Evolutionary conservation across 352 stramenopile species (phyloP).

Genomic region (Globisporangium spiculum): DNA sequence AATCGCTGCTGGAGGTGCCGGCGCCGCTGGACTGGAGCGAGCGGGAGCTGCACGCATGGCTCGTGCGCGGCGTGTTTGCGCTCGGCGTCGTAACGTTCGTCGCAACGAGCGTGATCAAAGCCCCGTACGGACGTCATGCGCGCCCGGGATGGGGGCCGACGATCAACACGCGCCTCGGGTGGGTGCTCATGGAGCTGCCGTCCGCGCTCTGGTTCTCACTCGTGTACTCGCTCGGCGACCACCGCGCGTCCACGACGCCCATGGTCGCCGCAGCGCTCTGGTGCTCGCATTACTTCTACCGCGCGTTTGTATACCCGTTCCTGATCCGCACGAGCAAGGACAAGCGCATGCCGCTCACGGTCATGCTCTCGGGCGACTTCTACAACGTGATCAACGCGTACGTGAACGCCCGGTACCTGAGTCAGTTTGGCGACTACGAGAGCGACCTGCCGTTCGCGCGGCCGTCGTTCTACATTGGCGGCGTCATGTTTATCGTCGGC

Average conservation of each 20-base stretch:
- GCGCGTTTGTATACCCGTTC: conserved; percentile 68
- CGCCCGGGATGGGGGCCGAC: conserved; percentile 56
- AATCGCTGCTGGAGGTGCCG: background rate
- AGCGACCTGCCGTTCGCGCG: conserved; percentile 29
- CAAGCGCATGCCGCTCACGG: conserved; percentile 61
- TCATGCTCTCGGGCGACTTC: conserved; percentile 48
- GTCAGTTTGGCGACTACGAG: conserved; percentile 54
- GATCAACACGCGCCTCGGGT: conserved; percentile 53
- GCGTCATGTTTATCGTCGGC: conserved; percentile 46
- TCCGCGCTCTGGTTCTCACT: conserved; percentile 61
- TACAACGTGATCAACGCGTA: conserved; percentile 78
- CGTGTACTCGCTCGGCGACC: conserved; percentile 42
- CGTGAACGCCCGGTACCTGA: conserved; percentile 66
- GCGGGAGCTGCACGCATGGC: conserved; percentile 49
- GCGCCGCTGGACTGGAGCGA: conserved; percentile 29
- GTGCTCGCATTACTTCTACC: conserved; percentile 67
- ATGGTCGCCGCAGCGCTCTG: conserved; percentile 54
- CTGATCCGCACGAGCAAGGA: conserved; percentile 46
- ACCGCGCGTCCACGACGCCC: conserved; percentile 34
- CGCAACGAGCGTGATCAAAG: conserved; percentile 50
- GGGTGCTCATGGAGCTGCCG: conserved; percentile 70
- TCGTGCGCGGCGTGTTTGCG: conserved; percentile 49
- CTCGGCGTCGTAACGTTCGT: conserved; percentile 50
- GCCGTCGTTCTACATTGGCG: conserved; percentile 51
- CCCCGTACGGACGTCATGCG: conserved; percentile 59